phyloP scores from a whole-genome alignment of 208 protist genomes.

The Trichomonas tenax region DNA sequence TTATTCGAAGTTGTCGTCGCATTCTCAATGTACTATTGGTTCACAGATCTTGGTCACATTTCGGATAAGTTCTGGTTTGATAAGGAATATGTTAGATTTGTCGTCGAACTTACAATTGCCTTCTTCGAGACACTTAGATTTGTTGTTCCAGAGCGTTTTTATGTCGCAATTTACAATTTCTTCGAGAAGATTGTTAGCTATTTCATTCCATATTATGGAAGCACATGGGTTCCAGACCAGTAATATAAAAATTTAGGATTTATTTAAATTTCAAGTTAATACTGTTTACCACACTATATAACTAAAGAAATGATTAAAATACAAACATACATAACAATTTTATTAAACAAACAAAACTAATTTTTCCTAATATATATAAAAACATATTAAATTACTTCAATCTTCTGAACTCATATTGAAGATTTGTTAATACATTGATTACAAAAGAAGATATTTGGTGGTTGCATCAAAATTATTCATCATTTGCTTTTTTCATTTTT shows the following conservation, averaged over 20 bases:
- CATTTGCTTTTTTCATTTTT: background rate
- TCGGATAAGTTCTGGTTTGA: background rate
- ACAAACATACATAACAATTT: background rate
- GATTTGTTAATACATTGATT: no score
- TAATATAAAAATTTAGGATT: background rate
- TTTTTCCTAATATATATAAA: background rate
- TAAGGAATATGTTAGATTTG: background rate
- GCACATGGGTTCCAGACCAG: background rate
- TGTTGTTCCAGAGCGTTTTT: background rate
- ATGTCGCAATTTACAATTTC: background rate
- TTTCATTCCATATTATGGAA: slow-evolving; percentile 2
- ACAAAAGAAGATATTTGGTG: no score
- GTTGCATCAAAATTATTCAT: background rate
- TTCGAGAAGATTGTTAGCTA: background rate
- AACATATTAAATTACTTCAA: no score
- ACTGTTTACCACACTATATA: background rate
- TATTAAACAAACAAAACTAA: background rate
- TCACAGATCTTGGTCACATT: background rate
- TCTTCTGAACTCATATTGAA: no score
- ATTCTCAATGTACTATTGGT: background rate
- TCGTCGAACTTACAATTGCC: background rate
- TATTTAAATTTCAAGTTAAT: background rate
- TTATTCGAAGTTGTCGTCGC: background rate
- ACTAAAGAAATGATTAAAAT: background rate
- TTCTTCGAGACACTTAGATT: background rate